These are phyloP conservation scores for Daldinia decipiens DNA, from an alignment of 495 filamentous ascomycete genomes.

Conservation along the genomic window DNA sequence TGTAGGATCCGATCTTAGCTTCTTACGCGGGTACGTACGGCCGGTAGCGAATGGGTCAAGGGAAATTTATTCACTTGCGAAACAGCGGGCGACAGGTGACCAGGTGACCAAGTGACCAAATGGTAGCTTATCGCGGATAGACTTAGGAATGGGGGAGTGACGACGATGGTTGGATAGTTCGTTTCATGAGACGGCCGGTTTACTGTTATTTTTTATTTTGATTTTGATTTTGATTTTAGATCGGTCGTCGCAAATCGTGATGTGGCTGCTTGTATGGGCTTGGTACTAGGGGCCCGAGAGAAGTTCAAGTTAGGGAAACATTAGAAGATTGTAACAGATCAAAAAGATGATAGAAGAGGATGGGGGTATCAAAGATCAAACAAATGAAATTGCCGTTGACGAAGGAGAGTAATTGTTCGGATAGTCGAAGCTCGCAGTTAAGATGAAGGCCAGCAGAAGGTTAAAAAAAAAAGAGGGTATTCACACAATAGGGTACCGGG, in stretches of 20 bases:
- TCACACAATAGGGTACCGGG: conserved; percentile 44
- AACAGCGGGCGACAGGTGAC: conserved; percentile 10
- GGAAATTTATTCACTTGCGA: conserved; percentile 18
- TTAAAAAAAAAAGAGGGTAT: conserved; percentile 41
- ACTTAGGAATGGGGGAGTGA: conserved; percentile 5
- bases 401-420: conserved; percentile 37
- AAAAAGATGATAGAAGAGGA: conserved; percentile 35
- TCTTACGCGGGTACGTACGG: conserved; percentile 38
- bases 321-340: conserved; percentile 23
- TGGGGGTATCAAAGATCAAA: conserved; percentile 45
- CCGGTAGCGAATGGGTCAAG: conserved; percentile 15
- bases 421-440: conserved; percentile 37
- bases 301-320: conserved; percentile 26
- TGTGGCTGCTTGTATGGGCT: conserved; percentile 25
- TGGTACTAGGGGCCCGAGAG: conserved; percentile 10
- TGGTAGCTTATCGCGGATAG: conserved; percentile 22
- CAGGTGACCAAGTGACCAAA: background rate
- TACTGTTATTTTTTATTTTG: background rate
- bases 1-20: conserved; percentile 21
- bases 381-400: conserved; percentile 34
- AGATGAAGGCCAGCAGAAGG: conserved; percentile 40
- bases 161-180: conserved; percentile 13
- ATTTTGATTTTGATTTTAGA: conserved; percentile 23
- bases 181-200: conserved; percentile 20
- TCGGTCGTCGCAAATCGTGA: conserved; percentile 41